phyloP scores from a whole-genome alignment of 225 moss, liverwort and hornwort genomes.

The Marchantia polymorpha region DNA sequence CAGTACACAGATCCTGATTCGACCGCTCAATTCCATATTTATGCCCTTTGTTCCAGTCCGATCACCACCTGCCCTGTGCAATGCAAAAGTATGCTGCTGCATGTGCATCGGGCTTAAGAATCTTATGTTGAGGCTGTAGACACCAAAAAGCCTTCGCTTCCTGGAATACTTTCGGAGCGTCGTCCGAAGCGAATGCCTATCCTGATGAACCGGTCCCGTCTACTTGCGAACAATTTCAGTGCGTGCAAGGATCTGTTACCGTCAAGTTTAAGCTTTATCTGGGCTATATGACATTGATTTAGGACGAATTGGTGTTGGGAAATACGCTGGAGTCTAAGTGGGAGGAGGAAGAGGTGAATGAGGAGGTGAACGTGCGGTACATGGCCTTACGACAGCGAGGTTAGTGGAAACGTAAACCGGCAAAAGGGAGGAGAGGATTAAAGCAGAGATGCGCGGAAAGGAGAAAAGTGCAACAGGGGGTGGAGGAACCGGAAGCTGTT shows the following conservation, averaged over 20 bases:
- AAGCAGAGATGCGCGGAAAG: slow-evolving; percentile 38
- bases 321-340: background rate
- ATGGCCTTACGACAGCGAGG: background rate
- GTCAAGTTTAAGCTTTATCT: background rate
- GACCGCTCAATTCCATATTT: no score
- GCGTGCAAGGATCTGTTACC: slow-evolving; percentile 4
- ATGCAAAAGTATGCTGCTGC: no score
- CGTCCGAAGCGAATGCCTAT: no score
- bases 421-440: background rate
- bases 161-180: no score
- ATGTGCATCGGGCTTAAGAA: no score
- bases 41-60: no score
- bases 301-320: background rate
- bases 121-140: no score
- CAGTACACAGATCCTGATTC: no score
- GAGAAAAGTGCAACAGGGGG: slow-evolving; percentile 22
- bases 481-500: slow-evolving; percentile 34
- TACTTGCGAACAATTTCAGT: background rate
- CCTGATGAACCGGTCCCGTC: background rate
- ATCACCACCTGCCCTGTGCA: no score
- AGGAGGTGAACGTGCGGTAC: slow-evolving; percentile 9
- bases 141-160: no score
- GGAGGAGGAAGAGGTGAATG: background rate
- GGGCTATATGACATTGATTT: background rate
- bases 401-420: background rate